Base-by-base conservation (phyloP, 805 yeast genomes). In the Metschnikowia sp. region DNA sequence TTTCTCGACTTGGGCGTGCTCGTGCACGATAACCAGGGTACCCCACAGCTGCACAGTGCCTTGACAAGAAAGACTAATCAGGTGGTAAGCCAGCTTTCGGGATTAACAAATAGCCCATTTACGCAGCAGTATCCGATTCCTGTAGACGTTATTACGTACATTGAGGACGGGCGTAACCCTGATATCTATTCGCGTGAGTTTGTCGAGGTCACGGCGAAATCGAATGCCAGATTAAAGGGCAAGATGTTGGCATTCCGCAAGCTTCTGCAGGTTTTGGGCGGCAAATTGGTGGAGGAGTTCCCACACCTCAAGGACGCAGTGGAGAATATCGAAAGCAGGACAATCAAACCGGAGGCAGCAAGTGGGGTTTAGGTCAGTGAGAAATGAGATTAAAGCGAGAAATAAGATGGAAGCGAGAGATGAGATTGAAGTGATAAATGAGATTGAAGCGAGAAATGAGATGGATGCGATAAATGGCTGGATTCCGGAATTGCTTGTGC, bases 161-260 rank as follows among this genome's bases (percentile, higher is more conserved):
- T 94, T 34, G 98, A 94, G 61, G 96, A 89, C 60, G 99, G 99
- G 2, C 75, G 99, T 56, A 94, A 94, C 62, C 98, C 99, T 0
- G 98, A 94, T 62, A 90, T 94, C 35, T 94, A 94, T 66, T 90
- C 98, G 0, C 78, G 99, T 63, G 99, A 94, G 68, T 94, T 94
- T 68, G 88, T 92, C 12, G 99, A 94, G 63, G 88, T 92, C 32
- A 86, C 94, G n/a, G 83, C 90, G 35, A 84, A 88, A 57, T 83
- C 90, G 39, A 94, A 94, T 61, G 97, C 95, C 59, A 82, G 84
- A 54, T 74, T 94, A 45, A 79, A 89, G 59, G 98, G 97, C 4
- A 88, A 88, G 64, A 81, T 88, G 78, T 59, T 70, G 37, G 96
- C 90, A 1, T 75, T 86, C 68, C 68, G 61, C 41, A 75, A 78